phyloP scores from a whole-genome alignment of 129 eudicot genomes.

The Logfia minima region DNA sequence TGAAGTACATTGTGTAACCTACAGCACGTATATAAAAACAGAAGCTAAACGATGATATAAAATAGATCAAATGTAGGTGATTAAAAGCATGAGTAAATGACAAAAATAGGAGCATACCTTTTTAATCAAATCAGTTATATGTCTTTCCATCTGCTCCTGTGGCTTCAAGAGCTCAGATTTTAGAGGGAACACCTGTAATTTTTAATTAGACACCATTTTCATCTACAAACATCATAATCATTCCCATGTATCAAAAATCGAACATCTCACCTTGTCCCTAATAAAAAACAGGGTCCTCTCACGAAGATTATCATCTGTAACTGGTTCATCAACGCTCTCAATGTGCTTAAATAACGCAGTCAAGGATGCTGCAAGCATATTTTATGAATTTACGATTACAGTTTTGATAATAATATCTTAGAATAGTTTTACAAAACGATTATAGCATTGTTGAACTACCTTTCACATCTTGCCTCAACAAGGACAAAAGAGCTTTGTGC shows the following conservation, averaged over 20 bases:
- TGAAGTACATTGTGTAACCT: background rate
- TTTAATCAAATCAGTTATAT: slow-evolving; percentile 85
- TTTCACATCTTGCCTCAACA: slow-evolving; percentile 87
- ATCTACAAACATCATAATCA: background rate
- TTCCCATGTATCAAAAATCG: too few species aligned
- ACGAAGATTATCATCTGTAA: slow-evolving; percentile 80
- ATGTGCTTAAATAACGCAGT: slow-evolving; percentile 87
- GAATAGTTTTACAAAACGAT: background rate
- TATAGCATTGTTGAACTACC: slow-evolving; percentile 41
- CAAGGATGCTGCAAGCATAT: slow-evolving; percentile 65
- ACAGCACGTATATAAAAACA: background rate
- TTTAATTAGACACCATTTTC: slow-evolving; percentile 14
- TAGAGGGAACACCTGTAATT: slow-evolving; percentile 79
- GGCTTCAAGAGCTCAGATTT: slow-evolving; percentile 92
- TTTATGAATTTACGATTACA: background rate
- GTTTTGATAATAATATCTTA: background rate
- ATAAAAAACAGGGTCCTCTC: slow-evolving; percentile 85
- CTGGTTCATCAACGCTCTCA: slow-evolving; percentile 82
- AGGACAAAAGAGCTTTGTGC: slow-evolving; percentile 84
- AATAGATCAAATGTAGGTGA: background rate
- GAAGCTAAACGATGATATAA: background rate
- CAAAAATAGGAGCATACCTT: slow-evolving; percentile 43
- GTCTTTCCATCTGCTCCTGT: slow-evolving; percentile 89
- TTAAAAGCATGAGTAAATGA: background rate
- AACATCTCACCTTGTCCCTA: slow-evolving; percentile 84